Base-by-base conservation (phyloP, 2,329 filamentous ascomycete species). In the Septoria linicola region DNA sequence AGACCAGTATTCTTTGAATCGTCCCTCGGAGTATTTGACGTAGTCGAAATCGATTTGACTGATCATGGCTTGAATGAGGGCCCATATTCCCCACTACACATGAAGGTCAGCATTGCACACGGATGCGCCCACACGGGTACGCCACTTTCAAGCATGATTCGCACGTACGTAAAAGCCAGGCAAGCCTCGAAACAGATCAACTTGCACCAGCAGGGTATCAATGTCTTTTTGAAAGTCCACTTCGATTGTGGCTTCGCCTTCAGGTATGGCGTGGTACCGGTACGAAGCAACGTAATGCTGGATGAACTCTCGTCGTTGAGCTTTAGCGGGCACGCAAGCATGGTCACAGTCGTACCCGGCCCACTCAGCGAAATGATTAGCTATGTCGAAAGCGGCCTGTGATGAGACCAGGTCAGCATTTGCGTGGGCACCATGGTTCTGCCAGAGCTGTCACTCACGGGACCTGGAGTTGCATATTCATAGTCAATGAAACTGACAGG, bases 281-380 rank as follows among this genome's bases (percentile, higher is more conserved):
- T 93, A 96, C 55, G 85, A 82, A 54, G 77, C 76, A 21, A 96
- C 80, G 67, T 99, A 99, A 66, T 92, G 86, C 58, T 79, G 76
- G 53, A 97, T 80, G 71, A 99, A 99, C 48, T 85, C 82, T 37
- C 82, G 80, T 21, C 93, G 85, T 63, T 92, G 83, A 16, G 83
- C 76, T 56, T 80, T 80, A 1, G 88, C 93, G 4, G 93, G 93
- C 50, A 97, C 79, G 60, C 86, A 85, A 63, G 74, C 82, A 73
- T 88, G 91, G 71, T 97, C 90, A 76, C 93, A 99, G 63, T 95
- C 89, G 66, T 96, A 96, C 51, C 93, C 93, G 54, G 87, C 91
- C 92, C 93, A 99, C 73, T 99, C 93, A 41, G 93, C 90, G 68
- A 99, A 96, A 76, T 99, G 93, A 73, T 99, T 99, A 43, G 92